These are phyloP conservation scores for Colletotrichum filicis DNA, from an alignment of 2,329 filamentous ascomycete genomes.

Conservation along the genomic window DNA sequence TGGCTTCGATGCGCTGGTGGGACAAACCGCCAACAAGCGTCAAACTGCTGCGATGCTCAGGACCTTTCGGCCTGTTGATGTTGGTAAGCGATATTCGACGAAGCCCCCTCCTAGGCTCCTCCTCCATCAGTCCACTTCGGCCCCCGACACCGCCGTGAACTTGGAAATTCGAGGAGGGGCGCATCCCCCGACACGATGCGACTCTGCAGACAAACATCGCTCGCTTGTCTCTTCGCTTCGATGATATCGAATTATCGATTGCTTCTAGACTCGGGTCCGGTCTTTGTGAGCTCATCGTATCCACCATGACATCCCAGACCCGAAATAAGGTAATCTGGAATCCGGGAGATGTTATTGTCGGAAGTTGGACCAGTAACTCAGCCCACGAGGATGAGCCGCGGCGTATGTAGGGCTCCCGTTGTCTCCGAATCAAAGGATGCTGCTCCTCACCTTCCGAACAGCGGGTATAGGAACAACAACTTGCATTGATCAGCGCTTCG, in stretches of 20 bases:
- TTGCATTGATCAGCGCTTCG: background rate
- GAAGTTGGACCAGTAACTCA: background rate
- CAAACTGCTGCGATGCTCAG: background rate
- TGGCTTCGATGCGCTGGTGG: background rate
- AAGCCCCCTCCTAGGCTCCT: background rate
- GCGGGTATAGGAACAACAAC: background rate
- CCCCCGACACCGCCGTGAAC: background rate
- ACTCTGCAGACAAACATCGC: conserved; percentile 9
- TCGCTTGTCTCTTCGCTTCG: background rate
- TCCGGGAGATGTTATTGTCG: background rate
- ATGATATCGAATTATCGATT: background rate
- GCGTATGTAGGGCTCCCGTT: background rate
- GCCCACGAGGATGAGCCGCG: background rate
- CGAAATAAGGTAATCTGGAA: conserved; percentile 3
- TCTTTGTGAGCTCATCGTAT: background rate
- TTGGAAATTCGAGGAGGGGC: conserved; percentile 25
- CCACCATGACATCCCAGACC: background rate
- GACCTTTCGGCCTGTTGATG: background rate
- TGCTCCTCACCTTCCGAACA: background rate
- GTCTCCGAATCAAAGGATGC: background rate
- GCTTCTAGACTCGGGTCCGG: background rate
- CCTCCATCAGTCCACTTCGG: conserved; percentile 3
- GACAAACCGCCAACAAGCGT: background rate
- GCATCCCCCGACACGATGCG: conserved; percentile 12
- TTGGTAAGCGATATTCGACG: conserved; percentile 23